These are phyloP conservation scores for Microthlaspi erraticum DNA, from an alignment of 345 rosid genomes.

Conservation along the genomic window DNA sequence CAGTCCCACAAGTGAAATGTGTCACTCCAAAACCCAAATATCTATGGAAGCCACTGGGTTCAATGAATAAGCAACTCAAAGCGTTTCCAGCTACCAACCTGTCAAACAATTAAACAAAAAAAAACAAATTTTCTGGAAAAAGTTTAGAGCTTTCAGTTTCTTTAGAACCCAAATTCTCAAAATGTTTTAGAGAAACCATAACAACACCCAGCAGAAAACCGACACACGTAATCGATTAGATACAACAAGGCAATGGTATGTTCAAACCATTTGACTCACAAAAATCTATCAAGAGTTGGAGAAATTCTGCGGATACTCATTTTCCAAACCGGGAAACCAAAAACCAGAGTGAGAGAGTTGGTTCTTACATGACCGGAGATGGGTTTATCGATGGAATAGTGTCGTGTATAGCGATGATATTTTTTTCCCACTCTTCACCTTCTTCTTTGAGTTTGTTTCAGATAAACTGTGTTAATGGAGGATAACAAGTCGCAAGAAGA, in stretches of 20 bases:
- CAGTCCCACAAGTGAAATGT: conserved; percentile 43
- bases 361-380: conserved; percentile 38
- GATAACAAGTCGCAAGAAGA: conserved; percentile 21
- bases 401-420: too few species aligned
- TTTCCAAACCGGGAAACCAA: conserved; percentile 13
- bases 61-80: conserved; percentile 46
- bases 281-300: conserved; percentile 1
- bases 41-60: conserved; percentile 40
- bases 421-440: not conserved
- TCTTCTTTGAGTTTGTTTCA: not conserved
- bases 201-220: too few species aligned
- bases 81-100: conserved; percentile 59
- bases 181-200: too few species aligned
- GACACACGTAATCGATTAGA: too few species aligned
- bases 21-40: conserved; percentile 44
- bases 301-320: conserved; percentile 2
- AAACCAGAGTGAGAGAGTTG: conserved; percentile 14
- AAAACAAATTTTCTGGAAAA: not conserved
- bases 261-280: too few species aligned
- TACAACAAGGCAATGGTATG: too few species aligned
- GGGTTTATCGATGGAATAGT: conserved; percentile 3
- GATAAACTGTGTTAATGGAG: not conserved
- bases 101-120: conserved; percentile 4
- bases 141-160: not conserved
- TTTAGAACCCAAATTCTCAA: not conserved